Evolutionary conservation across 2,329 filamentous ascomycete species (phyloP), one percentile per base, ranked within the genome.

Genomic region (Xylariales sp.): DNA sequence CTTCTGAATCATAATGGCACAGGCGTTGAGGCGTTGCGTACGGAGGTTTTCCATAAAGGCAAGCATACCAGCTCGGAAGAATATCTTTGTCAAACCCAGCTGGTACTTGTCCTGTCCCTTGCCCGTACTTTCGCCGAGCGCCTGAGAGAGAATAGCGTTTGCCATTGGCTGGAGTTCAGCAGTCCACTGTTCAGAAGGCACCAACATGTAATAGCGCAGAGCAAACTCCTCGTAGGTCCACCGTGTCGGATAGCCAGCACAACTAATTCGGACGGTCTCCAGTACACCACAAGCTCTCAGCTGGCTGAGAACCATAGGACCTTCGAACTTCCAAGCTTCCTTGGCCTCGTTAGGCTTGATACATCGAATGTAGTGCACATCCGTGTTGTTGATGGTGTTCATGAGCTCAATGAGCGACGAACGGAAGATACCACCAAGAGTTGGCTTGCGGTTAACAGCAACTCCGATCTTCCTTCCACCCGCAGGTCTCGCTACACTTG

Each of bases 191-290:
- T 76, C 74, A 4, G 93, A 97, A 38, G 84, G 88, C 35, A 95
- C 88, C 49, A 98, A 74, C 88, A 98, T 96, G 71, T 98, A 98
- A 70, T 98, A 98, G 46, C 93, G 82, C 45, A 96, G 73, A 14
- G 93, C 93, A 64, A 98, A 98, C 61, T 98, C 93, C 60, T 98
- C 93, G 60, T 96, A 98, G 0, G 93, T 97, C 94, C 93, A 98
- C 61, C 93, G 78, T 33, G 93, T 97, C 12, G 93, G 93, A 60
- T 98, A 98, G 47, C 93, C 93, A 49, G 93, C 93, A 61, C 87
- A 94, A 69, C 89, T 95, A 65, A 98, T 98, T 60, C 93, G 83
- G 43, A 98, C 93, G 4, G 93, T 98, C 68, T 98, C 93, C 44
- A 98, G 78, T 27, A 98, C 94, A 90, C 93, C 93, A 69, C 93